Evolutionary conservation across 2,329 filamentous ascomycete species (phyloP), one percentile per base, ranked within the genome.

Genomic region (Tolypocladium pustulatum): DNA sequence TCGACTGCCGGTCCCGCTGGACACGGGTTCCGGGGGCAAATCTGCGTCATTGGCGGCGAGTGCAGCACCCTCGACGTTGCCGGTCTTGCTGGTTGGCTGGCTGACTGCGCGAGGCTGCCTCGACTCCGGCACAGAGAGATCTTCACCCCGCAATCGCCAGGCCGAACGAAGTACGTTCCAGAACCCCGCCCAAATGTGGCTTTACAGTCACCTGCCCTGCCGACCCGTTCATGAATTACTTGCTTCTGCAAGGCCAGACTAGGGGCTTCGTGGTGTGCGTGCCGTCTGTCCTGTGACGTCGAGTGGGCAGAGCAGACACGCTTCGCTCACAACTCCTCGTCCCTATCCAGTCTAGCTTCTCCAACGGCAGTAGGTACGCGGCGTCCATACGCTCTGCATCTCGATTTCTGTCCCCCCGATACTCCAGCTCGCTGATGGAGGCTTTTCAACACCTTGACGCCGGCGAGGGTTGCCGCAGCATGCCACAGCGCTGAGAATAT

Each of bases 101-200:
- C n/a, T n/a, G n/a, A n/a, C n/a, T n/a, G n/a, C 46, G 46, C 25
- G 27, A 30, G 25, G 46, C 15, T 51, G 46, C 13, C 25, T 52
- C 27, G 17, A 51, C 13, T 10, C 25, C 30, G 15, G 27, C 49
- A 8, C 8, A n/a, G 37, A 55, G 52, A 53, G 43, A 54, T 55
- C 53, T 37, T 53, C 54, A 54, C 57, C 60, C 60, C 60, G 60
- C 60, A 60, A 56, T 59, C 36, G 37, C 36, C 55, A 40, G 54
- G 55, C 49, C 30, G 30, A 32, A n/a, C n/a, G 27, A 22, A n/a
- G 34, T 32, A 52, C 49, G 49, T 59, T 54, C 30, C 55, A 59
- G 58, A 60, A 60, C 60, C 58, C 60, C 58, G 56, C 60, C 55
- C 53, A 37, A 58, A 53, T 59, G 60, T 61, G 58, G 58, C 58